These are phyloP conservation scores for Amanita muscaria DNA, from an alignment of 768 basidiomycete genomes.

Conservation along the genomic window DNA sequence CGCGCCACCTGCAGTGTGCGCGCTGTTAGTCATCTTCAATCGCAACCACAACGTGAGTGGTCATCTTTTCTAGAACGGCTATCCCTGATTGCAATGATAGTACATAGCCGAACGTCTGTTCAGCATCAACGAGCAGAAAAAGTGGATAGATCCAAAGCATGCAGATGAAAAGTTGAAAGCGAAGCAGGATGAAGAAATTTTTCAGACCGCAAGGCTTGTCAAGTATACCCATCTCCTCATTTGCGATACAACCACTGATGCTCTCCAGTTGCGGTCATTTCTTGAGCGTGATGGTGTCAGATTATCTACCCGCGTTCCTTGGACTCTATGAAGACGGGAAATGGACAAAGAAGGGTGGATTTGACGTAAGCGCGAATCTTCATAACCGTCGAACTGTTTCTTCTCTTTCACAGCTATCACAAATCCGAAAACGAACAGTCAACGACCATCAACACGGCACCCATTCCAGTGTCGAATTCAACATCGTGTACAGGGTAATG, in stretches of 20 bases:
- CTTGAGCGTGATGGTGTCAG: conserved; percentile 45
- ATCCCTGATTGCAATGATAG: conserved; percentile 18
- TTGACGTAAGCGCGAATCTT: conserved; percentile 4
- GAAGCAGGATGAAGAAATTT: conserved; percentile 47
- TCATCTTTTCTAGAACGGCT: too few relatives aligned
- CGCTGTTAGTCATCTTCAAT: conserved; percentile 45
- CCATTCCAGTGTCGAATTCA: conserved; percentile 63
- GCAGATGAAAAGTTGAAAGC: conserved; percentile 16
- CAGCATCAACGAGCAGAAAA: conserved; percentile 44
- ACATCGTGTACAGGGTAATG: conserved; percentile 33
- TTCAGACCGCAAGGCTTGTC: conserved; percentile 46
- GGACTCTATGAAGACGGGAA: conserved; percentile 43
- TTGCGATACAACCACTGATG: background rate
- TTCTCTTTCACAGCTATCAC: background rate
- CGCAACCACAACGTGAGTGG: conserved; percentile 49
- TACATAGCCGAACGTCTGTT: conserved; percentile 46
- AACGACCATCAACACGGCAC: conserved; percentile 50
- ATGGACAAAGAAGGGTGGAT: conserved; percentile 26
- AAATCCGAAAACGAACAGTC: background rate
- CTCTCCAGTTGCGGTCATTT: conserved; percentile 40
- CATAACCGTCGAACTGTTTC: too few relatives aligned
- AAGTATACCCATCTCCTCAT: conserved; percentile 23
- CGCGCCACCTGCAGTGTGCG: conserved; percentile 44
- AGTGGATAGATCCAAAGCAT: conserved; percentile 35
- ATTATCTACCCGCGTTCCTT: conserved; percentile 52